Evolutionary conservation across 805 yeast genomes (phyloP).

Genomic region (Teunomyces barrocoloradensis): DNA sequence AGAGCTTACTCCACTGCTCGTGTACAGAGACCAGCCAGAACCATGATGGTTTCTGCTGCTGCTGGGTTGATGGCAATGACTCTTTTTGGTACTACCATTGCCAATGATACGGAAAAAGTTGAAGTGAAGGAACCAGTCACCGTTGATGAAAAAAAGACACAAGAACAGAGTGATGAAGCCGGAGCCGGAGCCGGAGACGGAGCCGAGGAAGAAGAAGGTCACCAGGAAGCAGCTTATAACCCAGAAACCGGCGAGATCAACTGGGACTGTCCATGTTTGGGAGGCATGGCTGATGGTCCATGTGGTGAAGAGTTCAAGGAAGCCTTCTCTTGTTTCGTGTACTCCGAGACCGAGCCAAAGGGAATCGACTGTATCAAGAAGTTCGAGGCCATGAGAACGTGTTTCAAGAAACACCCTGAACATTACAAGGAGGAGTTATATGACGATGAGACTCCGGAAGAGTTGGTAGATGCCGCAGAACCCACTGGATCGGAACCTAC

Average conservation of each 20-base stretch:
- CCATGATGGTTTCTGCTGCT: background rate
- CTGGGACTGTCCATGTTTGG: constrained; percentile 99
- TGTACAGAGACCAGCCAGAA: background rate
- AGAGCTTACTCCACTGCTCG: background rate
- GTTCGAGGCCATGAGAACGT: constrained; percentile 87
- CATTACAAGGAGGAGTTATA: constrained; percentile 87
- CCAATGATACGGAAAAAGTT: constrained; percentile 4
- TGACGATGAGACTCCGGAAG: constrained; percentile 51
- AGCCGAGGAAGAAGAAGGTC: constrained; percentile 23
- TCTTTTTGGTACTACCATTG: background rate
- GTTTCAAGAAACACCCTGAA: constrained; percentile 92
- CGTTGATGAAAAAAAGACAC: background rate
- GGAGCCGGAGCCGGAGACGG: constrained; percentile 4
- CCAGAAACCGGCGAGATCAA: constrained; percentile 98
- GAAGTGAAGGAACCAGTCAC: constrained; percentile 8
- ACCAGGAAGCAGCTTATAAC: constrained; percentile 71
- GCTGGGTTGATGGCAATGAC: background rate
- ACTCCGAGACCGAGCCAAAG: constrained; percentile 92
- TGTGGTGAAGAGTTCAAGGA: constrained; percentile 95
- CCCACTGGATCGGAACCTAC: background rate
- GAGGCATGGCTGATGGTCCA: constrained; percentile 99
- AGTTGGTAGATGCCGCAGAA: constrained; percentile 6
- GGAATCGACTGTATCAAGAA: constrained; percentile 93
- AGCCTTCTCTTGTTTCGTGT: constrained; percentile 93
- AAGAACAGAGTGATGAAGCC: background rate